Evolutionary conservation across 1,284 basidiomycete species (phyloP), one percentile per base, ranked within the genome.

Genomic region (Trichosporon faecale): DNA sequence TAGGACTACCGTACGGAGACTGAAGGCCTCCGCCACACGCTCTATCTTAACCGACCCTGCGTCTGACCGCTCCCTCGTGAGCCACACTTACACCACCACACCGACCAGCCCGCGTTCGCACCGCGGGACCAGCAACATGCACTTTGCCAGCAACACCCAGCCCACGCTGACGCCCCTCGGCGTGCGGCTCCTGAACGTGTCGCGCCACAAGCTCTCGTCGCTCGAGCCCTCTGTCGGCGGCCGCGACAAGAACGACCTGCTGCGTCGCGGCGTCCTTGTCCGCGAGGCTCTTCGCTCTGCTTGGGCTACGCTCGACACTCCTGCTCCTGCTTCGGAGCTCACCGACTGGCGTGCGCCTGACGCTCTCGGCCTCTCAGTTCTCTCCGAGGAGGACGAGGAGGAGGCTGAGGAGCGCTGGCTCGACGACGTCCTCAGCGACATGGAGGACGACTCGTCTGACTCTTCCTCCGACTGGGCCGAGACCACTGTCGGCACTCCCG

Each of bases 161-260:
- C 79, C 79, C 31, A 65, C 75, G 49, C 76, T 82, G 65, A 82
- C 81, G 66, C 80, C 81, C 6, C 71, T 81, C 11, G 81, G 81
- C 33, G 73, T 76, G 70, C 74, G 79, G 60, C 77, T 82, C 64
- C 77, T 82, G 37, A 66, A 71, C 66, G 68, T 81, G 55, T 82
- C 81, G 64, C 77, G 79, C 71, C 68, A 63, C 40, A 82, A 82
- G 74, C 77, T 82, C 40, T 70, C 71, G 65, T 25, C 61, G 35
- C 75, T 81, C 67, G 81, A 81, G 25, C 65, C 72, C 6, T 66
- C 69, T 14, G 61, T 75, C 21, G 76, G 75, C 55, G 66, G 66
- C 11, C 74, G 75, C 29, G 80, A 82, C 65, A 68, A 71, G 6
- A 74, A 71, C 29, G 64, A 49, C 21, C 67, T 70, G 1, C 73